Evolutionary conservation across 139 green algal genomes (phyloP).

Genomic region (Picochlorum sp.): DNA sequence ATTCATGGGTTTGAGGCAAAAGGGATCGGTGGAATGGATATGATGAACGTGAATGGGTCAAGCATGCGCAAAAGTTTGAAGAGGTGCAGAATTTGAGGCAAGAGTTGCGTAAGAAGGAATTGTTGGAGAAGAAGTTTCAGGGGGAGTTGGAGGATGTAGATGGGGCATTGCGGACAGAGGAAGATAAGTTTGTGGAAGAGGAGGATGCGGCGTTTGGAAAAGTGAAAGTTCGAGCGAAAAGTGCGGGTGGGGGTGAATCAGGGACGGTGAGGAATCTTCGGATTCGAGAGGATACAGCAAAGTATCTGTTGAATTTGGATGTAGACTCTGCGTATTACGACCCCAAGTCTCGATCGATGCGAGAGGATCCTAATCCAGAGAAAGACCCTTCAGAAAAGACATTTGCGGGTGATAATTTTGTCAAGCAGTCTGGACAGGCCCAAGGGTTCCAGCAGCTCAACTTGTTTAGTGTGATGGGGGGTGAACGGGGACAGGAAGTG

Average conservation of each 20-base stretch:
- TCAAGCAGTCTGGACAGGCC: constrained; percentile 57
- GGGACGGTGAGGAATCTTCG: constrained; percentile 91
- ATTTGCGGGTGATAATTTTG: constrained; percentile 88
- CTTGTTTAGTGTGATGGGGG: constrained; percentile 70
- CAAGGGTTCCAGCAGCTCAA: constrained; percentile 72
- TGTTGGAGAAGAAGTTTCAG: constrained; percentile 46
- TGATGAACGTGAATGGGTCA: constrained; percentile 63
- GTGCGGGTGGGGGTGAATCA: constrained; percentile 75
- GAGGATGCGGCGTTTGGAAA: constrained; percentile 63
- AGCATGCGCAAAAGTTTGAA: constrained; percentile 59
- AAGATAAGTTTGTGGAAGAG: constrained; percentile 73
- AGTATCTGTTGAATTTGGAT: constrained; percentile 99
- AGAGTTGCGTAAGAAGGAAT: constrained; percentile 44
- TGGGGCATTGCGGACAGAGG: constrained; percentile 47
- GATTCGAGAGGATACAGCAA: constrained; percentile 99
- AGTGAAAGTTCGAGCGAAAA: constrained; percentile 93
- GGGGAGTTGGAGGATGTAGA: constrained; percentile 26
- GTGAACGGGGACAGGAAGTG: constrained; percentile 76
- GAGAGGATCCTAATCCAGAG: constrained; percentile 78
- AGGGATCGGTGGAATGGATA: constrained; percentile 94
- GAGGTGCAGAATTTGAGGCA: constrained; percentile 49
- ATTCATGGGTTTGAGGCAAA: constrained; percentile 76
- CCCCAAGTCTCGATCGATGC: constrained; percentile 95
- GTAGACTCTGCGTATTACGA: constrained; percentile 93
- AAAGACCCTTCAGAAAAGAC: constrained; percentile 53